Evolutionary conservation across 1,284 basidiomycete species (phyloP).

Genomic region (Heterobasidion irregulare): DNA sequence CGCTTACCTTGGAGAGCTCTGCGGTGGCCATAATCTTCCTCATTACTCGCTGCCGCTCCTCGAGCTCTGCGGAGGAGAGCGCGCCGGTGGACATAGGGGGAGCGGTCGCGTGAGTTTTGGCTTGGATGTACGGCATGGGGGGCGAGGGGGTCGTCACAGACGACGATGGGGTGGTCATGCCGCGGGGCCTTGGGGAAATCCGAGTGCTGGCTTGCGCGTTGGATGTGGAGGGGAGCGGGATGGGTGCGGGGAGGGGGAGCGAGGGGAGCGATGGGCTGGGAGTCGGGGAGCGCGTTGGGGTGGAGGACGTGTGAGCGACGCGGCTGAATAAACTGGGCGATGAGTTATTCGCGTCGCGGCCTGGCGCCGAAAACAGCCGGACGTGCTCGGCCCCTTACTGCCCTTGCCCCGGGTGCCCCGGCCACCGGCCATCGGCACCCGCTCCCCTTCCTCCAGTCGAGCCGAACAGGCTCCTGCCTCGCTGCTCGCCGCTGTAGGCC

Average conservation of each 20-base stretch:
- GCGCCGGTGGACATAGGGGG: conserved; percentile 23
- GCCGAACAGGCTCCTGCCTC: too few species aligned
- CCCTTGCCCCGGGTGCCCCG: conserved; percentile 8
- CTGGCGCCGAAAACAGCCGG: conserved; percentile 3
- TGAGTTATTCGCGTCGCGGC: conserved; percentile 14
- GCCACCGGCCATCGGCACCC: background rate
- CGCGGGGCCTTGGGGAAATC: conserved; percentile 4
- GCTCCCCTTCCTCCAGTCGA: too few species aligned
- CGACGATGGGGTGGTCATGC: conserved; percentile 69
- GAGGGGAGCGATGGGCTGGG: background rate
- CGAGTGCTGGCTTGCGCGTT: background rate
- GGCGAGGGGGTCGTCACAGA: conserved; percentile 73
- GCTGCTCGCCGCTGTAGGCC: too few species aligned
- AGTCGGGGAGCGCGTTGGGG: conserved; percentile 4
- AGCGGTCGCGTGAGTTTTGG: conserved; percentile 28
- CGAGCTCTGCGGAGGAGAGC: conserved; percentile 36
- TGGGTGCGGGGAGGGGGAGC: background rate
- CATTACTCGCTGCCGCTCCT: conserved; percentile 54
- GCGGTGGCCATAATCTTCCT: conserved; percentile 69
- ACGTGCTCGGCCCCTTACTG: background rate
- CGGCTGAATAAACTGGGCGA: conserved; percentile 5
- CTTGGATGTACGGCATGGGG: conserved; percentile 49
- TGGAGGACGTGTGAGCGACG: conserved; percentile 12
- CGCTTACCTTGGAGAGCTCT: conserved; percentile 66
- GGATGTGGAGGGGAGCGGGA: background rate